Conservation (phyloP, 2,329 filamentous ascomycete species). For the Sporothrix humicola region DNA sequence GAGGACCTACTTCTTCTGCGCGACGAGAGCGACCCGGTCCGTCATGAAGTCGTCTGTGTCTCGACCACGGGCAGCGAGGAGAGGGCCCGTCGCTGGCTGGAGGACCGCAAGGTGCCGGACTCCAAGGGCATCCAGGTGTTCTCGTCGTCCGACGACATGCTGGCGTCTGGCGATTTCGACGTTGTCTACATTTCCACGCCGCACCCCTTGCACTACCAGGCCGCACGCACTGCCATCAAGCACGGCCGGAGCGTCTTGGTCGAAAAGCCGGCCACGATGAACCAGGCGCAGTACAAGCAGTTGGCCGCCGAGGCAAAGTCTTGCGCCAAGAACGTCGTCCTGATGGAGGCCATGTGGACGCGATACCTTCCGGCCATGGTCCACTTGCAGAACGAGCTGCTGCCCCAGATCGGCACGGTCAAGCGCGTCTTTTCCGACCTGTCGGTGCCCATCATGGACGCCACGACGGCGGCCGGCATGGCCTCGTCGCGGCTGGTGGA, state of each 20-base stretch:
- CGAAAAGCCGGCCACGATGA: constrained; percentile 16
- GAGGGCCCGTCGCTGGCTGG: not conserved
- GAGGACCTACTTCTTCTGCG: not conserved
- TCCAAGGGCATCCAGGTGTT: not conserved
- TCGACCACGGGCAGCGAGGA: not conserved
- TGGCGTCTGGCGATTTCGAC: not conserved
- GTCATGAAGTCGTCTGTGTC: constrained; percentile 4
- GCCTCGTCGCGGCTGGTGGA: not conserved
- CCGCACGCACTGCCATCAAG: not conserved
- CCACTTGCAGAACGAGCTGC: not conserved
- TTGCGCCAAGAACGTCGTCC: not conserved
- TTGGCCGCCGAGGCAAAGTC: constrained; percentile 3
- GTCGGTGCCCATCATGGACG: constrained; percentile 8
- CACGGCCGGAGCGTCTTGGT: not conserved
- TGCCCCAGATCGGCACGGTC: constrained; percentile 1
- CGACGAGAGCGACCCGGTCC: not conserved
- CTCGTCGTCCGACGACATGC: constrained; percentile 16
- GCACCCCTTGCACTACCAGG: constrained; percentile 13
- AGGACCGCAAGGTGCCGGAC: not conserved
- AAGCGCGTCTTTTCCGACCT: constrained; percentile 20
- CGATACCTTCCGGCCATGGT: not conserved
- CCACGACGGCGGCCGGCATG: not conserved
- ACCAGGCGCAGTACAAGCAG: constrained; percentile 7
- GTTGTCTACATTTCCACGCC: constrained; percentile 18
- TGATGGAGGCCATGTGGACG: constrained; percentile 23